Evolutionary conservation across 805 yeast species (phyloP).

Genomic region (Kodamaea laetipori): DNA sequence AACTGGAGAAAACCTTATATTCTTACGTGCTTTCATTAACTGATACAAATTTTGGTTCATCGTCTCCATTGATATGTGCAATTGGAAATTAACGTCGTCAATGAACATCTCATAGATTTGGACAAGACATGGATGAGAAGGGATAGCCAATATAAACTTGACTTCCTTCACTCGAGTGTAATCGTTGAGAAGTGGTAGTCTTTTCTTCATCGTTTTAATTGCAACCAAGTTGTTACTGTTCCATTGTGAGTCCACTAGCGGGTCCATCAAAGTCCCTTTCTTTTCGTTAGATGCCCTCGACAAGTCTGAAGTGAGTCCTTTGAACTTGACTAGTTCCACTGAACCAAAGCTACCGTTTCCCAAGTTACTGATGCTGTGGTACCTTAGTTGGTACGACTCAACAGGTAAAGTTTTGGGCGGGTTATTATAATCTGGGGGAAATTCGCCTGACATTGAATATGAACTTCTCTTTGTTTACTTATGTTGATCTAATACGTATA

Average conservation of each 20-base stretch:
- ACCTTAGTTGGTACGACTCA: constrained; percentile 28
- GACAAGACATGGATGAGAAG: constrained; percentile 71
- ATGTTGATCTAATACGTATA: too few relatives aligned
- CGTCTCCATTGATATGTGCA: constrained; percentile 87
- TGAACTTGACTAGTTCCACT: constrained; percentile 62
- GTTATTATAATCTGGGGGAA: not conserved
- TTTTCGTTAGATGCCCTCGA: not conserved
- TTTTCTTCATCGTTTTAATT: constrained; percentile 72
- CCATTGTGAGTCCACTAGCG: constrained; percentile 28
- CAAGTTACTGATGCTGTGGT: constrained; percentile 52
- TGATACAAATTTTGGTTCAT: constrained; percentile 83
- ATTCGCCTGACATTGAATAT: not conserved
- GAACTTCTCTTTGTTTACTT: too few relatives aligned
- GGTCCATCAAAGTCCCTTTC: constrained; percentile 54
- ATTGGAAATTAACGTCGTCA: constrained; percentile 57
- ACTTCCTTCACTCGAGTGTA: constrained; percentile 59
- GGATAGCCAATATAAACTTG: constrained; percentile 63
- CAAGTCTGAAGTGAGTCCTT: constrained; percentile 21
- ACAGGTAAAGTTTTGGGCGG: constrained; percentile 13
- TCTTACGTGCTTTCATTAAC: constrained; percentile 64
- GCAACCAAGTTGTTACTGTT: constrained; percentile 56
- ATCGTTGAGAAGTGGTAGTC: constrained; percentile 38
- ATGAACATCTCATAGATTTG: constrained; percentile 78
- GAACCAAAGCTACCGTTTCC: constrained; percentile 81
- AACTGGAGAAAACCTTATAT: constrained; percentile 52